Evolutionary conservation across 768 basidiomycete species (phyloP).

Genomic region (Agaricus blazei): DNA sequence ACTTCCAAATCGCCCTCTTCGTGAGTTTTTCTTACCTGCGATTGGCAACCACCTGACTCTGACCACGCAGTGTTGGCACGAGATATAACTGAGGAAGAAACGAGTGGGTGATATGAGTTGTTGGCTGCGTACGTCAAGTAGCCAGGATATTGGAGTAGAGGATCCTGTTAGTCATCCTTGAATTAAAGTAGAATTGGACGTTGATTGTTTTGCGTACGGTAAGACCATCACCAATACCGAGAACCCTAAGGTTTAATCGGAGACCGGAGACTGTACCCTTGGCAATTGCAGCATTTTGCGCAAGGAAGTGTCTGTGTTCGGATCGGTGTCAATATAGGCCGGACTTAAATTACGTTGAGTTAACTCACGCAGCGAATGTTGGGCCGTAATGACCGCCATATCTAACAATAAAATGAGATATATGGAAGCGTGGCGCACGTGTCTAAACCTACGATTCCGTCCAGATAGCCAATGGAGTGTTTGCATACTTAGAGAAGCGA

Average conservation of each 20-base stretch:
- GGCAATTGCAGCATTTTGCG: slow-evolving; percentile 54
- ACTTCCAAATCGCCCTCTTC: background rate
- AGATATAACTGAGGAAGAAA: slow-evolving; percentile 34
- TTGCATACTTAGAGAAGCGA: slow-evolving; percentile 43
- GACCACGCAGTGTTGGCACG: slow-evolving; percentile 40
- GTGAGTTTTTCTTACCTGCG: slow-evolving; percentile 28
- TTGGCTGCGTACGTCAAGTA: slow-evolving; percentile 50
- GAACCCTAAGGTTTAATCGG: slow-evolving; percentile 51
- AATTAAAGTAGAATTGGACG: background rate
- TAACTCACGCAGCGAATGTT: slow-evolving; percentile 48
- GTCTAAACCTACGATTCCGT: slow-evolving; percentile 45
- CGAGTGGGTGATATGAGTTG: slow-evolving; percentile 55
- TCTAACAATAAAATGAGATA: slow-evolving; percentile 22
- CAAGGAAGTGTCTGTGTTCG: slow-evolving; percentile 41
- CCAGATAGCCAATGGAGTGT: slow-evolving; percentile 52
- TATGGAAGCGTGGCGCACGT: background rate
- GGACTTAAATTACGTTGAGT: background rate
- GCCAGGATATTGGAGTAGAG: slow-evolving; percentile 50
- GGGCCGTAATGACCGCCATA: slow-evolving; percentile 74
- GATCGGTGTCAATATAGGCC: background rate
- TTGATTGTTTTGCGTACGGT: slow-evolving; percentile 32
- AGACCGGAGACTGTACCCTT: slow-evolving; percentile 39
- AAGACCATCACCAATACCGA: slow-evolving; percentile 61
- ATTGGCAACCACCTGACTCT: slow-evolving; percentile 41
- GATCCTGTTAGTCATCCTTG: slow-evolving; percentile 22